Base-by-base conservation (phyloP, 2,329 filamentous ascomycete species). In the Fusarium drepaniforme region DNA sequence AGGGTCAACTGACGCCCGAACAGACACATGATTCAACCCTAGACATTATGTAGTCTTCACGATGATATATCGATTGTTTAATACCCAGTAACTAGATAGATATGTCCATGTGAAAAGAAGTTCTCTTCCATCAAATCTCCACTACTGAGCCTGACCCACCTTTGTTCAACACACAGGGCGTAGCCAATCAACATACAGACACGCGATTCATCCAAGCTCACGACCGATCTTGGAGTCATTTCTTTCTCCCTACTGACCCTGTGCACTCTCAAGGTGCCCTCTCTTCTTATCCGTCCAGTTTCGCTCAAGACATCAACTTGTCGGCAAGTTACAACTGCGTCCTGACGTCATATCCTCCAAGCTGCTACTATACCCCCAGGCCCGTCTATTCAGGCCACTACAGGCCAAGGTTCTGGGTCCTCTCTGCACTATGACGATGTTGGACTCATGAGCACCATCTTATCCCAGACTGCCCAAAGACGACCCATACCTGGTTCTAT, bases 91-190 rank as follows among this genome's bases (percentile, higher is more conserved):
- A 18, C 6, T 8, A 12, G 3, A n/a, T 51, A 51, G 25, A 53
- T n/a, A 51, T 9, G 5, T 4, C 3, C 46, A n/a, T 11, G 2
- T 53, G 11, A 30, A 18, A 12, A 12, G 16, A 12, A 12, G 5
- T 18, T 30, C 16, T 53, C 25, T 18, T 51, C 9, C 25, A 8
- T 53, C 5, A 51, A 5, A 53, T 53, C 46, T 18, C 46, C 46
- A 13, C 46, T 13, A 3, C 12, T 3, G 9, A 21, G 12, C 16
- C 2, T n/a, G 46, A 53, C 46, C 53, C 53, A 57, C 53, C 21
- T 57, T 21, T 15, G 12, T 35, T 37, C 53, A 35, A 57, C 53
- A 57, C 33, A 33, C n/a, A 57, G 53, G 53, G 53, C 53, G 53
- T 35, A 23, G 28, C 53, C 53, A 57, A 57, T 57, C 53, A 57